phyloP scores from a whole-genome alignment of 768 basidiomycete species.

The Hortiboletus flavorubellus region DNA sequence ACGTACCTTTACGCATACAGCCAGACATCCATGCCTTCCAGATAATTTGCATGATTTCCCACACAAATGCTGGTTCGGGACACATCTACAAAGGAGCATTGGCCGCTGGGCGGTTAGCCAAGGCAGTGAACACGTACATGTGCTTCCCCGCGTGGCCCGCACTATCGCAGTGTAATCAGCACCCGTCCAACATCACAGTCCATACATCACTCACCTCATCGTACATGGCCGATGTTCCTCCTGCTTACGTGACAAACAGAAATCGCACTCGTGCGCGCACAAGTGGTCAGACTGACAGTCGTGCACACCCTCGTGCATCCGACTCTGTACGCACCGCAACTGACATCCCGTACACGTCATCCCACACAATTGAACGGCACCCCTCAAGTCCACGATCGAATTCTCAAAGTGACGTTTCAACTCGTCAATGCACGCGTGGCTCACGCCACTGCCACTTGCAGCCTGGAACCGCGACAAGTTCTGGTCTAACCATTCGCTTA shows the following conservation, averaged over 20 bases:
- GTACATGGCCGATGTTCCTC: constrained; percentile 38
- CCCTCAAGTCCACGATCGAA: constrained; percentile 42
- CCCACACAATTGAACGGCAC: constrained; percentile 47
- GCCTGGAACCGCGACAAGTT: constrained; percentile 48
- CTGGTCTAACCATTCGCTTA: constrained; percentile 47
- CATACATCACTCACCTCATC: constrained; percentile 38
- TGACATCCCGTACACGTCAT: constrained; percentile 46
- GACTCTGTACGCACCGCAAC: constrained; percentile 44
- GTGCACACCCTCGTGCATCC: constrained; percentile 45
- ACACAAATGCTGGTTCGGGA: constrained; percentile 50
- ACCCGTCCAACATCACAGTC: not conserved
- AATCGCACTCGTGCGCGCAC: constrained; percentile 45
- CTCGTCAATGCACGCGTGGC: constrained; percentile 43
- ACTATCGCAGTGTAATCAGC: constrained; percentile 27
- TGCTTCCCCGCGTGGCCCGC: constrained; percentile 58
- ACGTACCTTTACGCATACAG: constrained; percentile 50
- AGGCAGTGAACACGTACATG: constrained; percentile 36
- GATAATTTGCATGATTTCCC: constrained; percentile 47
- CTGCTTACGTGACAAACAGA: constrained; percentile 30
- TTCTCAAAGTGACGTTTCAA: constrained; percentile 44
- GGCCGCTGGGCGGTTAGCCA: fast-evolving
- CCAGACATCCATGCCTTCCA: constrained; percentile 49
- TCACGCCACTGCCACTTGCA: not conserved
- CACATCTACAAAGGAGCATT: constrained; percentile 40
- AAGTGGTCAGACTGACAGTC: constrained; percentile 49